Percentiles rank a stretch among this genome's conserved stretches.
phyloP scores from a whole-genome alignment of 1,284 basidiomycete species.

The Cerrena zonata region DNA sequence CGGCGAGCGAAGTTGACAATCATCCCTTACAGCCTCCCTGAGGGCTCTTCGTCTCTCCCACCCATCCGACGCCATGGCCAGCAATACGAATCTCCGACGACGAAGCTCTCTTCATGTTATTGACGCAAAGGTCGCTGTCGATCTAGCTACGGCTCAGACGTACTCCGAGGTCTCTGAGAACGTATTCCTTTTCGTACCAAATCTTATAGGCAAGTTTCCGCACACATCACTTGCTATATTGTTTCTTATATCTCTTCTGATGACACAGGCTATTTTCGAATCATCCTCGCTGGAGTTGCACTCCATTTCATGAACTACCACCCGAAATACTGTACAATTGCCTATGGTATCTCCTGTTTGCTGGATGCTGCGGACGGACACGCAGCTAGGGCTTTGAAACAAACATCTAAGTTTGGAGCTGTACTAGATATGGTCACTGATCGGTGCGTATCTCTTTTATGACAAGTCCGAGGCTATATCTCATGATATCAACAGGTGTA shows the following conservation, averaged over 20 bases:
- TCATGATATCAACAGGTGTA: constrained; percentile 60
- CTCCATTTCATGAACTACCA: constrained; percentile 93
- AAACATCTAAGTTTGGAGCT: constrained; percentile 94
- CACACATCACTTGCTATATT: neutral
- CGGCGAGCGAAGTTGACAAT: neutral
- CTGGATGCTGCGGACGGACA: constrained; percentile 94
- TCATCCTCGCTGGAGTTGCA: constrained; percentile 86
- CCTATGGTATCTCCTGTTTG: constrained; percentile 89
- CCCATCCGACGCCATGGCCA: constrained; percentile 19
- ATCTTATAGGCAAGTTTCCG: constrained; percentile 77
- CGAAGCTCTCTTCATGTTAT: constrained; percentile 52
- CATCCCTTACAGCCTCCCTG: neutral
- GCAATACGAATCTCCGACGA: constrained; percentile 16
- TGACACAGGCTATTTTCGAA: constrained; percentile 76
- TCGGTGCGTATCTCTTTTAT: constrained; percentile 48
- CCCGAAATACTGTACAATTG: constrained; percentile 86
- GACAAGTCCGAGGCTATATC: neutral
- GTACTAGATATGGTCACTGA: constrained; percentile 99
- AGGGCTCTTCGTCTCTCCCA: neutral
- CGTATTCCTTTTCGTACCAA: constrained; percentile 93
- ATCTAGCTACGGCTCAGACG: constrained; percentile 76
- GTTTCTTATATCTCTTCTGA: neutral
- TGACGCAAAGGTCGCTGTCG: constrained; percentile 74
- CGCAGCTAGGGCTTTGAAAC: constrained; percentile 83
- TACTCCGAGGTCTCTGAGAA: constrained; percentile 91